These are phyloP conservation scores for Gamsiella multidivaricata DNA, from an alignment of 192 early-diverging fungal species.

Conservation along the genomic window DNA sequence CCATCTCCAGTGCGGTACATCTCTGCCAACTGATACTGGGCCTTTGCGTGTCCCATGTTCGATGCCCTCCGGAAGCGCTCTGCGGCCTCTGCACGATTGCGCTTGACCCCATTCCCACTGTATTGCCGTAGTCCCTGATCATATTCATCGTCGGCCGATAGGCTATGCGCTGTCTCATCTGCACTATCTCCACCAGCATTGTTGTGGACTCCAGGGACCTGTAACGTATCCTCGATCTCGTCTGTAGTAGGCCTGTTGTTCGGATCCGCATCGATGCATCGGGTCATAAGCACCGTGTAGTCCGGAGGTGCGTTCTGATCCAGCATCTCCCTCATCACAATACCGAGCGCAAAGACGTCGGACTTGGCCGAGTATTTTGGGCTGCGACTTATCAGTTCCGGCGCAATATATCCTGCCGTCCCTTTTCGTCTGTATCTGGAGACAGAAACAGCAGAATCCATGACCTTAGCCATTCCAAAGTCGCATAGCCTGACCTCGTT, in stretches of 20 bases:
- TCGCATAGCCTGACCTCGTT: constrained; percentile 24
- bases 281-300: not conserved
- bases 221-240: not conserved
- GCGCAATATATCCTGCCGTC: constrained; percentile 1
- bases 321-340: constrained; percentile 20
- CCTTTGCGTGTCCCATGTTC: not conserved
- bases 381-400: not conserved
- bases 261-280: not conserved
- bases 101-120: constrained; percentile 48
- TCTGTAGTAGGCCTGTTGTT: not conserved
- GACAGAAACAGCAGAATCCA: not conserved
- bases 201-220: not conserved
- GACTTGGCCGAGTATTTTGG: constrained; percentile 8
- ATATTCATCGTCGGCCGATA: constrained; percentile 52
- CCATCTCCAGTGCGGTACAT: constrained; percentile 12
- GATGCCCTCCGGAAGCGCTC: constrained; percentile 23
- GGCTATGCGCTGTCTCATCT: too few species aligned
- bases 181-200: not conserved
- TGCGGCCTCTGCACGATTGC: constrained; percentile 46
- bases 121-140: constrained; percentile 37
- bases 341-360: constrained; percentile 35
- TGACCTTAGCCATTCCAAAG: constrained; percentile 20
- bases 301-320: not conserved
- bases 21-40: constrained; percentile 5
- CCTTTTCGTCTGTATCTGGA: not conserved